Base-by-base conservation (phyloP, 495 filamentous ascomycete species). In the Xylaria longipes region DNA sequence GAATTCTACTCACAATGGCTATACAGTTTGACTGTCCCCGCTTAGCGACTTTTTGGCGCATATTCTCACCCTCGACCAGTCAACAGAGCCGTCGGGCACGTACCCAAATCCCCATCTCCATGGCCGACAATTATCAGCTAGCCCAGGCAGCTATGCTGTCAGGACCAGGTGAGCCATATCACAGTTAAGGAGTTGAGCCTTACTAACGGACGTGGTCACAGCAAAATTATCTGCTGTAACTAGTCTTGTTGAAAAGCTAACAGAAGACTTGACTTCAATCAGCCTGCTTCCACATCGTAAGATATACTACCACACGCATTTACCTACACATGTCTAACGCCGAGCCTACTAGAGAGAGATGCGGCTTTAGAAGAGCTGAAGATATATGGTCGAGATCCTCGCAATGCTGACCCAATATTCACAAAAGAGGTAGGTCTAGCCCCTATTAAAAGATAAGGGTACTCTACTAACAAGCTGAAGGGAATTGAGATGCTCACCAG, bases 351-450 rank as follows among this genome's bases (percentile, higher is more conserved):
- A 94, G 92, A 93, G 78, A 84, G 88, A 69, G 80, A 88, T 82
- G 79, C 85, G 15, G 79, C 81, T 15, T 87, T 98, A 9, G 88
- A 94, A 67, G 87, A 93, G 68, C 81, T 97, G 45, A 97, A 97
- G 77, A 84, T 95, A 68, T 89, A 92, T 76, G 91, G 94, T 22
- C 91, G 94, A 14, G 88, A 90, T 74, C 87, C 91, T 11, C 82
- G 82, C 65, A 84, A 91, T 80, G 89, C 93, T 41, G 92, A 89
- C 60, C 91, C 94, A 7, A 94, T 98, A 39, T 97, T 95, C 79
- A 91, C 90, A 12, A 88, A 88, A 75, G 83, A 91, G 82, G 94
- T 90, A 88, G 63, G 81, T 76, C n/a, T 22, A 43, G 54, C 46
- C 35, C 15, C 37, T 25, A 11, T 41, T 4, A 45, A 35, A 39